Conservation (phyloP, 768 basidiomycete genomes). For the Trametes cingulata region DNA sequence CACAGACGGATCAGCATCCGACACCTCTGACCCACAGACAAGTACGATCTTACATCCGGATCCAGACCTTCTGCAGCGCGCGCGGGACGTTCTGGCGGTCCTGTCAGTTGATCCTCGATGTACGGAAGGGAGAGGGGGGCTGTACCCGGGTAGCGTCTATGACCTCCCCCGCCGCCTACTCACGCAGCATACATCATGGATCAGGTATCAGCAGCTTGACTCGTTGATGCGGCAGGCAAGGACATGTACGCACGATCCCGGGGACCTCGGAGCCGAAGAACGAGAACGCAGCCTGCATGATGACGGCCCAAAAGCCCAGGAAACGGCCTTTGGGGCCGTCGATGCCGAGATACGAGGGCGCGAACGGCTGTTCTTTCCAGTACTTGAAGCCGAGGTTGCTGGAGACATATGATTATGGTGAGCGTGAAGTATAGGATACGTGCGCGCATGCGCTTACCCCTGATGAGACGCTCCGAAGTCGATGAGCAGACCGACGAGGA, state of each 20-base stretch:
- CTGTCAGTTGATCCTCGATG: neutral
- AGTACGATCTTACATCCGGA: constrained; percentile 25
- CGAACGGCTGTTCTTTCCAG: constrained; percentile 27
- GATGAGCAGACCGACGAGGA: constrained; percentile 23
- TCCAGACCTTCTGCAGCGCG: constrained; percentile 30
- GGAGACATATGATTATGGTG: neutral
- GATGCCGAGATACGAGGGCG: constrained; percentile 30
- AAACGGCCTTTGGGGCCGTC: constrained; percentile 37
- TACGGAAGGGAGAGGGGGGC: neutral
- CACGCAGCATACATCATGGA: neutral
- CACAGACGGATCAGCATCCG: neutral
- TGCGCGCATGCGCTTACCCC: constrained; percentile 6
- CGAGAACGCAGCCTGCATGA: constrained; percentile 38
- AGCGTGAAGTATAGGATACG: too few relatives aligned
- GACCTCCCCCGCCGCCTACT: constrained; percentile 32
- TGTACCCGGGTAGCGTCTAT: constrained; percentile 31
- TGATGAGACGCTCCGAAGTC: constrained; percentile 27
- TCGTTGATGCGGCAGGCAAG: neutral
- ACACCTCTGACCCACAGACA: neutral
- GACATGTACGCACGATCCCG: constrained; percentile 25
- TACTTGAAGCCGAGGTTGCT: constrained; percentile 24
- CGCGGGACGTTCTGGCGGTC: constrained; percentile 29
- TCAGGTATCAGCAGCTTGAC: too few relatives aligned
- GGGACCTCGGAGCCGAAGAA: constrained; percentile 41
- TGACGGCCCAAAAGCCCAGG: constrained; percentile 33